These are phyloP conservation scores for Colletotrichum noveboracense DNA, from an alignment of 2,329 filamentous ascomycete genomes.

Conservation along the genomic window DNA sequence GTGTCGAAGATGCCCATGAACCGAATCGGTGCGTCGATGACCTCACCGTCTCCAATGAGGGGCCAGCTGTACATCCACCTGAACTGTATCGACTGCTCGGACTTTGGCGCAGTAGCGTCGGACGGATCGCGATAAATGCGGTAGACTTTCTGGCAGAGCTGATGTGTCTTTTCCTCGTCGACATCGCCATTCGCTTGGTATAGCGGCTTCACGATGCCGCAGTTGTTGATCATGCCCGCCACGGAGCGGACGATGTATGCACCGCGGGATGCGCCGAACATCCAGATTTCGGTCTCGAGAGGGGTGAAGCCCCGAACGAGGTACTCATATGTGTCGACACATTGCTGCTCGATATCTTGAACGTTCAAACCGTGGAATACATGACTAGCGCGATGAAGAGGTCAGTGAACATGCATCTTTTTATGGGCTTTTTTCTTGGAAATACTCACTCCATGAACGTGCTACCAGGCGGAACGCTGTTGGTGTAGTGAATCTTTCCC, in stretches of 20 bases:
- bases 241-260: constrained; percentile 28
- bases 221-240: constrained; percentile 34
- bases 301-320: constrained; percentile 13
- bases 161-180: constrained; percentile 6
- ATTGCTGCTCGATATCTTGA: constrained; percentile 13
- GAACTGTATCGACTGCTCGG: constrained; percentile 19
- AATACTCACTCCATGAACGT: constrained; percentile 2
- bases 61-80: constrained; percentile 19
- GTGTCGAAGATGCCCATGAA: constrained; percentile 30
- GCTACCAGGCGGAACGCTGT: not conserved
- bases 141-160: constrained; percentile 26
- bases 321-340: constrained; percentile 24
- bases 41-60: constrained; percentile 11
- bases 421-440: rapidly evolving
- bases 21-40: constrained; percentile 19
- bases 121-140: constrained; percentile 26
- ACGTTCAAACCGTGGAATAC: not conserved
- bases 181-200: not conserved
- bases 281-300: constrained; percentile 25
- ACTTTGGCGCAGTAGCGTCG: constrained; percentile 21
- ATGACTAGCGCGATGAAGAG: not conserved
- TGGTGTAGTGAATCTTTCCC: constrained; percentile 4
- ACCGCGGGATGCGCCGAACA: constrained; percentile 32
- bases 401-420: not conserved
- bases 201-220: constrained; percentile 26